Conservation (phyloP, 345 rosid genomes). For the Lumnitzera racemosa region DNA sequence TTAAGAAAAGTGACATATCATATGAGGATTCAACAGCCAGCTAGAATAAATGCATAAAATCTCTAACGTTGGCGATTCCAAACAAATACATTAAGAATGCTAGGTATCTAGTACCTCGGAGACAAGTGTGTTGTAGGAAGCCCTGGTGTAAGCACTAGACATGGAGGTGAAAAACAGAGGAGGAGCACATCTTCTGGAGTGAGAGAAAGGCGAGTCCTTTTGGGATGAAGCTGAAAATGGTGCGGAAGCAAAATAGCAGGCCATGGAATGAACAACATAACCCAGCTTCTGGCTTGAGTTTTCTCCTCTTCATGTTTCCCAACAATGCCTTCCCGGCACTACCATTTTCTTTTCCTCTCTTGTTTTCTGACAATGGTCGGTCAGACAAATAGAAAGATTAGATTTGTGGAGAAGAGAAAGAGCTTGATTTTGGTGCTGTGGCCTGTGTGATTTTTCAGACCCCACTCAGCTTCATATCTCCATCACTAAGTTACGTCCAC, state of each 20-base stretch:
- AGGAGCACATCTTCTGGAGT: slow-evolving; percentile 19
- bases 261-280: slow-evolving; percentile 66
- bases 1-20: no score
- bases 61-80: background rate
- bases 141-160: slow-evolving; percentile 11
- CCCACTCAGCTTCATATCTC: slow-evolving; percentile 18
- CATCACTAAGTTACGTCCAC: slow-evolving; percentile 27
- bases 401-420: slow-evolving; percentile 8
- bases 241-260: slow-evolving; percentile 43
- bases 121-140: slow-evolving; percentile 46
- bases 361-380: background rate
- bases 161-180: slow-evolving; percentile 21
- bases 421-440: no score
- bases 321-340: slow-evolving; percentile 1
- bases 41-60: background rate
- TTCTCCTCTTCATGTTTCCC: slow-evolving; percentile 28
- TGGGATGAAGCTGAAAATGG: slow-evolving; percentile 28
- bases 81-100: background rate
- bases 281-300: background rate
- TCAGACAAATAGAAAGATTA: slow-evolving; percentile 20
- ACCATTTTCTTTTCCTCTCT: slow-evolving; percentile 21
- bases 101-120: slow-evolving; percentile 41
- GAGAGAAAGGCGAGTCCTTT: slow-evolving; percentile 9
- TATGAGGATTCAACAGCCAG: background rate
- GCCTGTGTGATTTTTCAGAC: background rate